Evolutionary conservation across 305 asterid species (phyloP), one percentile per base, ranked within the genome.

Genomic region (Fraxinus dipetala): DNA sequence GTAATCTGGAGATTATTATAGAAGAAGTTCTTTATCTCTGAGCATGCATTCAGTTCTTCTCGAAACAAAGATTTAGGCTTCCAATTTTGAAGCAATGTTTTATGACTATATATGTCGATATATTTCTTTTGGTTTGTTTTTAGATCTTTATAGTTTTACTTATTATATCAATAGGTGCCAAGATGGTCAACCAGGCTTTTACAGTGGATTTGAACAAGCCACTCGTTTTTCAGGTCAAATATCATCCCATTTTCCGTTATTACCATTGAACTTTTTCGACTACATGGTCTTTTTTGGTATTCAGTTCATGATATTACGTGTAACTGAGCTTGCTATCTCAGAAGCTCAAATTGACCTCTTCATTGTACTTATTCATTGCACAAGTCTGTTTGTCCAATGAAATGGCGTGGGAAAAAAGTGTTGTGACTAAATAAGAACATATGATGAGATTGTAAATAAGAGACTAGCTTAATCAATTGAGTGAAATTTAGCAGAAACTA

Each of bases 131-230:
- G 9, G 18, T 65, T 65, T 11, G 73, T 9, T 26, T 65, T 11
- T 24, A 22, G 32, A 63, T 63, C 30, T 24, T 24, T 24, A 63
- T 4, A 24, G 16, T 36, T 61, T 34, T 16, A 20, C 4, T 78
- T 78, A 13, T 31, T 77, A 4, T 75, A 26, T 69, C 30, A 70
- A 36, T 40, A 89, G 93, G 92, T 87, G 87, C 92, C 91, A 85
- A 88, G 96, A 93, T 92, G 98, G 97, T 81, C 88, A 89, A 78
- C 74, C 86, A 82, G 86, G 89, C 83, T 77, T 92, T 88, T 84
- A 78, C 84, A 8, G 95, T 92, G 92, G 95, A 93, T 88, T 87
- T 93, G 77, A 86, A 86, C 87, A 88, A 90, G 82, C 97, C 97
- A 78, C 92, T 93, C 40, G 94, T 91, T 35, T 92, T 87, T 59